Conservation (phyloP, 805 yeast species). For the Huiozyma naganishii region DNA sequence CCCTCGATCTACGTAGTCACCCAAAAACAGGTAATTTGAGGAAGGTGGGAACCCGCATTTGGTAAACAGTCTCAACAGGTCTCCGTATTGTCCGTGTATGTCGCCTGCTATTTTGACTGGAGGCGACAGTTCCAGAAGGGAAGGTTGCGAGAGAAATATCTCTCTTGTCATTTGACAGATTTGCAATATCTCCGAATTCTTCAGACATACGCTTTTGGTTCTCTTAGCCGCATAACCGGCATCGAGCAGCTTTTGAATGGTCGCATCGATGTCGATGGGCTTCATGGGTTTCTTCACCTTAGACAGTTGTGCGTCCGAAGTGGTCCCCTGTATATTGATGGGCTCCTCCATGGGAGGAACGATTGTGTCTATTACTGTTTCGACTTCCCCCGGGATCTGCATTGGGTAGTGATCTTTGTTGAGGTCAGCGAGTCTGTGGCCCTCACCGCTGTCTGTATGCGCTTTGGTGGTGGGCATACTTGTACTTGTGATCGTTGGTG, state of each 20-base stretch:
- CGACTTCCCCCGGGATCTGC: too few relatives aligned
- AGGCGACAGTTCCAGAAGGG: constrained; percentile 70
- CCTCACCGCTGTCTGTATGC: too few relatives aligned
- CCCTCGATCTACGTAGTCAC: constrained; percentile 97
- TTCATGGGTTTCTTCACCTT: constrained; percentile 18
- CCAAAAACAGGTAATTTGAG: constrained; percentile 82
- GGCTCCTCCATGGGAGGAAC: too few relatives aligned
- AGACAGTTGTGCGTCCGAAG: not conserved
- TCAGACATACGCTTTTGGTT: constrained; percentile 79
- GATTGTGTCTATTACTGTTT: too few relatives aligned
- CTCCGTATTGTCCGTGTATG: constrained; percentile 94
- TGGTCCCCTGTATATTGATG: too few relatives aligned
- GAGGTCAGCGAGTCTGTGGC: too few relatives aligned
- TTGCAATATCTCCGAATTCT: constrained; percentile 77
- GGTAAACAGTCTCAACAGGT: constrained; percentile 79
- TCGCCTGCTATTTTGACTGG: constrained; percentile 85
- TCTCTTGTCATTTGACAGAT: constrained; percentile 85
- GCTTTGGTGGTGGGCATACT: too few relatives aligned
- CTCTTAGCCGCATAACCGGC: constrained; percentile 95
- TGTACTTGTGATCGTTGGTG: too few relatives aligned
- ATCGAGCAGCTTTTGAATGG: constrained; percentile 82
- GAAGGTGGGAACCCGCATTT: constrained; percentile 96
- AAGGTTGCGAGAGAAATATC: constrained; percentile 81
- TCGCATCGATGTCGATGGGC: constrained; percentile 62
- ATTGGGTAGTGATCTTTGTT: too few relatives aligned